A percentile compares a stretch with the other conserved stretches of the same genome.
Evolutionary conservation across 495 filamentous ascomycete species (phyloP).

Genomic region (Halenospora varia): DNA sequence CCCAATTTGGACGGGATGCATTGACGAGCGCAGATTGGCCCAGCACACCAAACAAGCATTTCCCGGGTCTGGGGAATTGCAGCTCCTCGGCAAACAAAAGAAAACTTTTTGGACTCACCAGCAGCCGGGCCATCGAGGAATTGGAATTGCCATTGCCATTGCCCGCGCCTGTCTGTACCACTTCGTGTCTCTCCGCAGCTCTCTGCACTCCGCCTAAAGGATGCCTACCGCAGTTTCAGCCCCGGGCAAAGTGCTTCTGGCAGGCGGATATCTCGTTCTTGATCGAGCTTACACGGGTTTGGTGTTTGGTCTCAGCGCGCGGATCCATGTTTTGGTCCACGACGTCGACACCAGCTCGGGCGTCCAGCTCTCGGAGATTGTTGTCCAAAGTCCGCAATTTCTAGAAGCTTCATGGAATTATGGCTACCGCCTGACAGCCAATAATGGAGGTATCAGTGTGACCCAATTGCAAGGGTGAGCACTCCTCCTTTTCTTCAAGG

Average conservation of each 20-base stretch:
- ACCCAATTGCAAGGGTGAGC: conserved; percentile 76
- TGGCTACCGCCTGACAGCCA: conserved; percentile 59
- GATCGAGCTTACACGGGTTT: conserved; percentile 84
- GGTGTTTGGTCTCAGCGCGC: conserved; percentile 90
- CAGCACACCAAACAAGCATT: not conserved
- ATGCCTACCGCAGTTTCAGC: conserved; percentile 67
- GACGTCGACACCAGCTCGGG: conserved; percentile 54
- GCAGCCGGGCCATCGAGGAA: too few species aligned
- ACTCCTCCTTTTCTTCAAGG: conserved; percentile 8
- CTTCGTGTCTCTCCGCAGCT: not conserved
- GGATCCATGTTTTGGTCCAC: conserved; percentile 82
- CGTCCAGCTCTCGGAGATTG: conserved; percentile 60
- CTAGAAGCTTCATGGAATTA: conserved; percentile 82
- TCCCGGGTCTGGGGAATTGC: too few species aligned
- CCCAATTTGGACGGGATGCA: not conserved
- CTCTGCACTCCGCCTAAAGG: not conserved
- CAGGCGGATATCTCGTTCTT: conserved; percentile 91
- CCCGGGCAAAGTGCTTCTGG: conserved; percentile 91
- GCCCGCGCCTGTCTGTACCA: not conserved
- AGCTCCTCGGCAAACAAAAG: too few species aligned
- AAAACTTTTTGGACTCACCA: too few species aligned
- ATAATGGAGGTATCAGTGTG: conserved; percentile 73
- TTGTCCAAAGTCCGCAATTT: conserved; percentile 91
- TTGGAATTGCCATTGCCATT: too few species aligned
- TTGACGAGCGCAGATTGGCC: not conserved